phyloP scores from a whole-genome alignment of 257 asterid species.

The Fraxinus pennsylvanica region DNA sequence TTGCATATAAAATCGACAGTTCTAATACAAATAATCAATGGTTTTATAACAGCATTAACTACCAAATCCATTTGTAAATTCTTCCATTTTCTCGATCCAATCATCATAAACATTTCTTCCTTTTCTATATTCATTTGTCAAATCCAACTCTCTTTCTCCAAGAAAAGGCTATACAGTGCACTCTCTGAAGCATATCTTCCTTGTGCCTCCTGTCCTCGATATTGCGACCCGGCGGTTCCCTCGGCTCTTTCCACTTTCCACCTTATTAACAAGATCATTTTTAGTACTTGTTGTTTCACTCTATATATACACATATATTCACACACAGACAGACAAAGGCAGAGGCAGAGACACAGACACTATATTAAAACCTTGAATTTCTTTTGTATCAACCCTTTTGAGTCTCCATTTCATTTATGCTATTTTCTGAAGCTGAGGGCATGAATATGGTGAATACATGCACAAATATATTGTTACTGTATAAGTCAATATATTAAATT shows the following conservation, averaged over 20 bases:
- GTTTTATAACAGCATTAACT: not conserved
- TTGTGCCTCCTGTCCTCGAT: not conserved
- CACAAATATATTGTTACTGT: not conserved
- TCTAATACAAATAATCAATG: not conserved
- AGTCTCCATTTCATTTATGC: not conserved
- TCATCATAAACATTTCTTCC: not conserved
- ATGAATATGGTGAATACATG: not conserved
- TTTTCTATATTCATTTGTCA: not conserved
- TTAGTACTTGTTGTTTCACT: not conserved
- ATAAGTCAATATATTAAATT: conserved; percentile 14
- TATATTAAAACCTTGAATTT: not conserved
- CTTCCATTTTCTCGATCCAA: not conserved
- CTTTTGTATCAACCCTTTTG: not conserved
- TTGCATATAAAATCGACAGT: too few species aligned
- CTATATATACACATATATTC: not conserved
- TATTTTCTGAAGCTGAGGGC: not conserved
- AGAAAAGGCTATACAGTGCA: not conserved
- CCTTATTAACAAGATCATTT: not conserved
- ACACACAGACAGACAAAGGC: not conserved
- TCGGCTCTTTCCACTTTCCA: not conserved
- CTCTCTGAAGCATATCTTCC: not conserved
- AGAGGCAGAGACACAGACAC: not conserved
- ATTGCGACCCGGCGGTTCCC: not conserved
- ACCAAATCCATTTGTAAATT: not conserved
- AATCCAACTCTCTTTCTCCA: not conserved